A percentile compares a stretch with the other conserved stretches of the same genome.
phyloP scores from a whole-genome alignment of 2,329 filamentous ascomycete genomes.

The Fusarium staphyleae region DNA sequence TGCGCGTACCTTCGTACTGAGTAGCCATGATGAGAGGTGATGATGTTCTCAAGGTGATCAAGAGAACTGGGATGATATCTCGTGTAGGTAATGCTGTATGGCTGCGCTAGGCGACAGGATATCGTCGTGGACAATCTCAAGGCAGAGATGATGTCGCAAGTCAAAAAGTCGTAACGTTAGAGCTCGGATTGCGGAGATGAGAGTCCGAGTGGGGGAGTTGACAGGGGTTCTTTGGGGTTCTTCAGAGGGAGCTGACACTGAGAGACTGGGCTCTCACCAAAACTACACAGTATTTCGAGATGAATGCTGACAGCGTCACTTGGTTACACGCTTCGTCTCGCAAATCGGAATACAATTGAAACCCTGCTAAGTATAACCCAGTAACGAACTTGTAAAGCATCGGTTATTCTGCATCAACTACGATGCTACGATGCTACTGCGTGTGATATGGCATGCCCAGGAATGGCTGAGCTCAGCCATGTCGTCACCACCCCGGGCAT shows the following conservation, averaged over 20 bases:
- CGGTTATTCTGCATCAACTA: too few species aligned
- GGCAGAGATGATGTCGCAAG: constrained; percentile 36
- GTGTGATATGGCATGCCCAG: too few species aligned
- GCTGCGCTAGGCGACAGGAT: constrained; percentile 3
- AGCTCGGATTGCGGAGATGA: constrained; percentile 13
- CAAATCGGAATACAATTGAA: too few species aligned
- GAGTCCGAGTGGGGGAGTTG: constrained; percentile 3
- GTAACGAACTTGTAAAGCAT: too few species aligned
- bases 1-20: constrained; percentile 61
- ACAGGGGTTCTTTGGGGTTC: not conserved
- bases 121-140: constrained; percentile 24
- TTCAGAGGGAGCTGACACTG: too few species aligned
- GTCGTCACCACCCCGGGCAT: not conserved
- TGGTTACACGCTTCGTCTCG: not conserved
- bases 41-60: not conserved
- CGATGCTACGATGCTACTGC: too few species aligned
- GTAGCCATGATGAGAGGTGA: constrained; percentile 56
- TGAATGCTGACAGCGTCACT: constrained; percentile 17
- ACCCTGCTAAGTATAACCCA: too few species aligned
- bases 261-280: not conserved
- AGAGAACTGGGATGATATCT: too few species aligned
- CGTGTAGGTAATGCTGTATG: not conserved
- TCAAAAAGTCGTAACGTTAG: constrained; percentile 10
- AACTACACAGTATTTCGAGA: not conserved
- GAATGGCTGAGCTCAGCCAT: not conserved